Evolutionary conservation across 495 filamentous ascomycete species (phyloP).

Genomic region (Penicillium soppii): DNA sequence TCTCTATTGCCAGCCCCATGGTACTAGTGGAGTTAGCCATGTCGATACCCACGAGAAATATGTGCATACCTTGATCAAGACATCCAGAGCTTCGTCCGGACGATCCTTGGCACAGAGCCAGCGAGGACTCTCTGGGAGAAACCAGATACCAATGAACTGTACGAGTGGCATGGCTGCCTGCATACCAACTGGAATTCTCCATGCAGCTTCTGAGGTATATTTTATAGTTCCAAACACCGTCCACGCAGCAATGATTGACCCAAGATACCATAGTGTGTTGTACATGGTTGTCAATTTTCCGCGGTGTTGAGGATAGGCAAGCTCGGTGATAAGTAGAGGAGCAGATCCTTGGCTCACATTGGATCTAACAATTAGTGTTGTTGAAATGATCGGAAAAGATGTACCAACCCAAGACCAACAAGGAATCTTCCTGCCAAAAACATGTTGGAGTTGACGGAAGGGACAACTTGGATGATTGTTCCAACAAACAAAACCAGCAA

Average conservation of each 20-base stretch:
- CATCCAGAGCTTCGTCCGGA: constrained; percentile 17
- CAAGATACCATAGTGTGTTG: constrained; percentile 62
- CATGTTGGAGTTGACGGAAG: constrained; percentile 12
- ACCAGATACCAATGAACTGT: constrained; percentile 21
- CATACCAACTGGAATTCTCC: constrained; percentile 27
- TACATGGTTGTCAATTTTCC: constrained; percentile 60
- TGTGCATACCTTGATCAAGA: constrained; percentile 8
- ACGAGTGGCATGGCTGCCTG: constrained; percentile 24
- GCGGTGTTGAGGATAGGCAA: constrained; percentile 62
- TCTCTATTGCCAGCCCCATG: constrained; percentile 31
- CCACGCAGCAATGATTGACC: constrained; percentile 45
- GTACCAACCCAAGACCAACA: constrained; percentile 13
- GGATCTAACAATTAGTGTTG: neutral
- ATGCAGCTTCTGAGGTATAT: constrained; percentile 23
- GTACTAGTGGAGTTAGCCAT: constrained; percentile 13
- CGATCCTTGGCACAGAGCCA: constrained; percentile 43
- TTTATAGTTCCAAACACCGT: constrained; percentile 21
- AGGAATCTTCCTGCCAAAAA: constrained; percentile 17
- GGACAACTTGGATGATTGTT: constrained; percentile 17
- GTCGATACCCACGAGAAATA: no score
- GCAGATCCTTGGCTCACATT: constrained; percentile 31
- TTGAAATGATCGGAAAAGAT: neutral
- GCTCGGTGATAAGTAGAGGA: constrained; percentile 60
- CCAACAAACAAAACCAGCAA: constrained; percentile 14
- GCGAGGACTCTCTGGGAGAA: constrained; percentile 47